Conservation (phyloP, 495 filamentous ascomycete genomes). For the Penicillium longicatenatum region DNA sequence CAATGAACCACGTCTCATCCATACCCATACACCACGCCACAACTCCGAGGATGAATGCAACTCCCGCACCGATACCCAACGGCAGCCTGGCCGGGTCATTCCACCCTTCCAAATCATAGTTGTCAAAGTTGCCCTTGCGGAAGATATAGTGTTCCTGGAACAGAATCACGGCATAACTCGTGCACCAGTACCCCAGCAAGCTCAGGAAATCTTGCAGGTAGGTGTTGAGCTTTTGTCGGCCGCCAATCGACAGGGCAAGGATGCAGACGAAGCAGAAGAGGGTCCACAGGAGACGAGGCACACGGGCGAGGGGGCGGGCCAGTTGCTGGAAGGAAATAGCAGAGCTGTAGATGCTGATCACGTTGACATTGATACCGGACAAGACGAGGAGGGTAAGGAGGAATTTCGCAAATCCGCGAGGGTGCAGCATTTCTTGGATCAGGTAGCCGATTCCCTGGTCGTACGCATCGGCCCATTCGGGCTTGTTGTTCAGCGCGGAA, state of each 20-base stretch:
- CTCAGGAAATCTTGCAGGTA: conserved; percentile 57
- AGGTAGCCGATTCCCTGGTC: conserved; percentile 58
- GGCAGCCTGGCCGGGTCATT: conserved; percentile 35
- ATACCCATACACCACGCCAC: conserved; percentile 43
- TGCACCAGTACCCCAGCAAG: conserved; percentile 62
- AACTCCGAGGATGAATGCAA: conserved; percentile 36
- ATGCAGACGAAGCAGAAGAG: conserved; percentile 42
- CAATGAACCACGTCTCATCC: conserved; percentile 41
- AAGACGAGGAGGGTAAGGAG: conserved; percentile 57
- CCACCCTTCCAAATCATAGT: conserved; percentile 43
- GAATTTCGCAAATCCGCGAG: conserved; percentile 60
- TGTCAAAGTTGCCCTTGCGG: conserved; percentile 49
- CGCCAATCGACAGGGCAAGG: conserved; percentile 41
- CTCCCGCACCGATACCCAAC: conserved; percentile 29
- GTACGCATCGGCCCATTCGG: conserved; percentile 50
- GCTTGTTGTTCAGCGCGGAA: conserved; percentile 51
- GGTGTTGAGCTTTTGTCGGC: conserved; percentile 39
- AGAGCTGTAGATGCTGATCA: conserved; percentile 45
- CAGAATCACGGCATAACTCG: conserved; percentile 58
- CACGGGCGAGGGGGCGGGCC: conserved; percentile 38
- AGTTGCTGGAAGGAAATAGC: conserved; percentile 46
- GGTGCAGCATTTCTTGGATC: conserved; percentile 55
- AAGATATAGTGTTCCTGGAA: conserved; percentile 63
- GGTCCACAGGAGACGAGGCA: conserved; percentile 48
- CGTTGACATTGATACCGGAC: conserved; percentile 44